phyloP scores from a whole-genome alignment of 2,329 filamentous ascomycete genomes.

The Thielaviopsis populi region DNA sequence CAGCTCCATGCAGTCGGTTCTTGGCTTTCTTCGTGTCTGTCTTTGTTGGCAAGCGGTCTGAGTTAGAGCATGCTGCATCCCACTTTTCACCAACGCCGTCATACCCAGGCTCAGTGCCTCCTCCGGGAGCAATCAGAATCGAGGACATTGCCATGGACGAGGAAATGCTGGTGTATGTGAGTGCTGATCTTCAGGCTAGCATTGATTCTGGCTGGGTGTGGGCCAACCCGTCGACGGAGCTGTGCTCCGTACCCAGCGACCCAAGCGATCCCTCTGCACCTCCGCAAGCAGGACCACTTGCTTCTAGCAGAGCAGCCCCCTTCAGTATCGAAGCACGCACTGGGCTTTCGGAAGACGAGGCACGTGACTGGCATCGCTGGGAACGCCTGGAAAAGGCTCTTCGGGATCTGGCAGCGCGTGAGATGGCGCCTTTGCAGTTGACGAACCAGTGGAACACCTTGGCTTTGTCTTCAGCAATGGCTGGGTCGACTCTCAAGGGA shows the following conservation, averaged over 20 bases:
- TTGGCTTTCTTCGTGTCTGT: conserved; percentile 64
- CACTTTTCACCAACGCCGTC: conserved; percentile 8
- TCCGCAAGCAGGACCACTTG: conserved; percentile 17
- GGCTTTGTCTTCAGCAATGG: neutral
- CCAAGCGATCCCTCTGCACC: conserved; percentile 16
- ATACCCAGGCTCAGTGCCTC: neutral
- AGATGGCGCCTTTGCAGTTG: conserved; percentile 7
- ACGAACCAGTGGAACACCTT: conserved; percentile 16
- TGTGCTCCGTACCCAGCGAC: conserved; percentile 19
- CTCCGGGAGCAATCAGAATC: conserved; percentile 18
- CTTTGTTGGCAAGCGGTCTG: conserved; percentile 41
- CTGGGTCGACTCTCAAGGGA: neutral
- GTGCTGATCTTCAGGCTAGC: conserved; percentile 67
- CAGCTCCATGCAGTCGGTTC: conserved; percentile 65
- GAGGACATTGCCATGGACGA: conserved; percentile 49
- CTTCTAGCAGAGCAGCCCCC: conserved; percentile 25
- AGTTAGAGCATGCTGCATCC: conserved; percentile 23
- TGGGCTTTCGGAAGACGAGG: conserved; percentile 40
- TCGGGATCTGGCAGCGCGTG: conserved; percentile 4
- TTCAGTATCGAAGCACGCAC: conserved; percentile 35
- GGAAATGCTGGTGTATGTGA: conserved; percentile 74
- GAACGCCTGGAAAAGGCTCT: conserved; percentile 44
- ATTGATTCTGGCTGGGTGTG: conserved; percentile 60
- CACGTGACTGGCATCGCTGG: conserved; percentile 68
- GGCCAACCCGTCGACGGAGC: conserved; percentile 24